These are phyloP conservation scores for Cerioporus squamosus DNA, from an alignment of 1,284 basidiomycete genomes.

Conservation along the genomic window DNA sequence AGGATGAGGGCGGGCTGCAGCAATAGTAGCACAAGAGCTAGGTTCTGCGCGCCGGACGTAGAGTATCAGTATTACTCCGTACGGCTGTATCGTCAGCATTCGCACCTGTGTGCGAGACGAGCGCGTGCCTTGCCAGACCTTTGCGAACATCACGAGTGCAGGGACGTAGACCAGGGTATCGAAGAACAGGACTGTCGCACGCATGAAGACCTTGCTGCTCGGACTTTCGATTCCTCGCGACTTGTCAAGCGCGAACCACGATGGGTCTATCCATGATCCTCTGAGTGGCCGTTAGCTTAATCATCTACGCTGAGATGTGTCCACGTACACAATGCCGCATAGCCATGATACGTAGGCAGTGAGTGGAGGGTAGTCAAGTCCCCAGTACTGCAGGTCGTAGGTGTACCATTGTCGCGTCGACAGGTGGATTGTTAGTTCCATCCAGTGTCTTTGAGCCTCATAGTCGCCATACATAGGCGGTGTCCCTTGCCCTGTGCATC, in stretches of 20 bases:
- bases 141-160: conserved; percentile 66
- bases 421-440: conserved; percentile 84
- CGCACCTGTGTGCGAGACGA: conserved; percentile 75
- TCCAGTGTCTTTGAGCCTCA: conserved; percentile 95
- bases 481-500: conserved; percentile 58
- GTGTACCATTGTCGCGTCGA: conserved; percentile 82
- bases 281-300: conserved; percentile 40
- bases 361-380: conserved; percentile 90
- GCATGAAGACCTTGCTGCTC: conserved; percentile 79
- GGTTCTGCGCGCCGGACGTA: conserved; percentile 49
- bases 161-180: conserved; percentile 81
- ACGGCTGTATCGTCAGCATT: background rate
- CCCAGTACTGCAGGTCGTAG: conserved; percentile 90
- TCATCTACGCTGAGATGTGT: background rate
- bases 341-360: conserved; percentile 89
- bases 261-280: conserved; percentile 67
- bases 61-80: background rate
- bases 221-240: conserved; percentile 82
- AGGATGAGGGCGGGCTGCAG: conserved; percentile 85
- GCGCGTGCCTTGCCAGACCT: conserved; percentile 64
- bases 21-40: conserved; percentile 74
- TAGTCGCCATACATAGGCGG: conserved; percentile 92
- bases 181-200: conserved; percentile 70
- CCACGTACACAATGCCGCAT: conserved; percentile 61
- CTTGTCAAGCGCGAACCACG: conserved; percentile 74